Evolutionary conservation across 2,329 filamentous ascomycete genomes (phyloP), one percentile per base, ranked within the genome.

Genomic region (Beauveria caledonica): DNA sequence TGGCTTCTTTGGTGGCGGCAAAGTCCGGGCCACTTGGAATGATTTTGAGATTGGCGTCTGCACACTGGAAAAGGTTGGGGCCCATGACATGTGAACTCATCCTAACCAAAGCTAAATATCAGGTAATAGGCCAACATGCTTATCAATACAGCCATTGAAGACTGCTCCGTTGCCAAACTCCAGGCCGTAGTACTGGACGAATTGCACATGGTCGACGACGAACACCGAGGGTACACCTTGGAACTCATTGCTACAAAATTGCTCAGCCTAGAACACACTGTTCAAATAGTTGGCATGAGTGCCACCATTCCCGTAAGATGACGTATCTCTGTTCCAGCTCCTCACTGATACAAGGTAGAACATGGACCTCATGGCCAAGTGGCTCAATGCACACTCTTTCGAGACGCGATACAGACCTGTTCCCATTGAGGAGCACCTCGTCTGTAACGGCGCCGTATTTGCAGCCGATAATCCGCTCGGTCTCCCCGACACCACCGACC

Each of bases 181-280:
- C 83, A 81, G 51, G 77, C 86, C 11, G 82, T 91, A 19, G 86
- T 92, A 15, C 76, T 92, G 39, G 89, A 92, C 66, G 89, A 92
- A 69, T 74, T 92, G n/a, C 89, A 92, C 69, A 91, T 92, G 87
- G 79, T 92, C 49, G 86, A 90, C 66, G 89, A 92, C 68, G 86
- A 87, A 63, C 82, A 86, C 64, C 83, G 89, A 13, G 89, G 89
- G 4, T 92, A 92, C 68, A 77, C 92, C 1, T 76, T 92, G 59
- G 89, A 92, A 68, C 76, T 92, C 6, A 83, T 90, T 73, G 84
- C 86, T 5, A 88, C 87, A 3, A 92, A 92, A 68, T 68, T 92
- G 33, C 73, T 90, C n/a, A 81, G 85, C 60, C 72, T 92, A 23
- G 85, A 83, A 27, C 83, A 89, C 61, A 73, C 78, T 25, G 78